Percentiles rank a stretch among this genome's conserved stretches.
Conservation (phyloP, 2,329 filamentous ascomycete species). For the Claviceps sp. region DNA sequence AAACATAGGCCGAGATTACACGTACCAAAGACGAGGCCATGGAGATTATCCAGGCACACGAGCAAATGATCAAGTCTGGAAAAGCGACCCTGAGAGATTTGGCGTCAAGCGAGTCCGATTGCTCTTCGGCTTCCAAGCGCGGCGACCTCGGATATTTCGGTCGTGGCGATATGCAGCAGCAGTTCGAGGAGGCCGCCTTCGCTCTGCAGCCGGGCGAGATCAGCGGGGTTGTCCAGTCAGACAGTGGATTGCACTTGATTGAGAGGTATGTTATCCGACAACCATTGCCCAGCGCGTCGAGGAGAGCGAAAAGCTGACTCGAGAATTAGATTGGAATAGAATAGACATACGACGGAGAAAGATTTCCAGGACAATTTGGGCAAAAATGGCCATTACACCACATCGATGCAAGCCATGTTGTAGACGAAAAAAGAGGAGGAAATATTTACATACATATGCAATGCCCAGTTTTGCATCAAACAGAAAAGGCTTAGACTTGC, state of each 20-base stretch:
- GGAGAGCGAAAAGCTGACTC: neutral
- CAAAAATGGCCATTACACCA: neutral
- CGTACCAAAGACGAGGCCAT: constrained; percentile 78
- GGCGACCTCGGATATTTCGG: constrained; percentile 95
- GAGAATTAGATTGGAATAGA: neutral
- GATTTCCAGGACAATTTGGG: neutral
- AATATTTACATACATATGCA: neutral
- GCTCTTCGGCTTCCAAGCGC: constrained; percentile 84
- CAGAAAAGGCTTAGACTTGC: constrained; percentile 1
- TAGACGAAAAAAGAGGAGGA: neutral
- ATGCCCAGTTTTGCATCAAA: neutral
- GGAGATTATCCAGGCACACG: constrained; percentile 61
- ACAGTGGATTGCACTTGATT: constrained; percentile 89
- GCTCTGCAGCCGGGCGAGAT: constrained; percentile 76
- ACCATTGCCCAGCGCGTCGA: neutral
- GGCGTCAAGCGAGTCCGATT: constrained; percentile 82
- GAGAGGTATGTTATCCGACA: constrained; percentile 51
- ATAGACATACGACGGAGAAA: neutral
- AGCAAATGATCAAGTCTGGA: constrained; percentile 62
- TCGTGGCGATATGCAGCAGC: constrained; percentile 92
- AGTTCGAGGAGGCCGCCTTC: constrained; percentile 95
- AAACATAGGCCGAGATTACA: constrained; percentile 57
- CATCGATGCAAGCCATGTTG: neutral
- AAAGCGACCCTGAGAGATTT: constrained; percentile 63
- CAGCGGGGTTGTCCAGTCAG: constrained; percentile 78